phyloP scores from a whole-genome alignment of 257 asterid species.

The Jaltomata sinuosa region DNA sequence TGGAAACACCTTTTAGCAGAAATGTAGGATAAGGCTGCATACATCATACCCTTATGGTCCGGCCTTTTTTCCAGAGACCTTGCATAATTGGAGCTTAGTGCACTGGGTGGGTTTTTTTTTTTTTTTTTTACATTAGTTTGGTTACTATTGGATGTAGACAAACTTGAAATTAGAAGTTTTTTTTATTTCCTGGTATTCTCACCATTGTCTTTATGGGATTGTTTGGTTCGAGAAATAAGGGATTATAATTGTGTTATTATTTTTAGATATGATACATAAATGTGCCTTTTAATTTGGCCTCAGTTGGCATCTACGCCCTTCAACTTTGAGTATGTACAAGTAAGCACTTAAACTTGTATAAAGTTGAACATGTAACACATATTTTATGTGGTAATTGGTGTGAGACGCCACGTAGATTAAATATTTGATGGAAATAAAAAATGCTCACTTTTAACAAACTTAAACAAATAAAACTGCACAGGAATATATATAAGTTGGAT shows the following conservation, averaged over 20 bases:
- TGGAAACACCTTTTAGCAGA: background rate
- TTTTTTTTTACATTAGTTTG: no score
- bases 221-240: background rate
- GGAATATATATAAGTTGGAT: background rate
- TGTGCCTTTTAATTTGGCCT: background rate
- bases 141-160: background rate
- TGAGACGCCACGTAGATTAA: no score
- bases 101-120: accelerated
- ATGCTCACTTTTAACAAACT: background rate
- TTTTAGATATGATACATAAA: no score
- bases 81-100: no score
- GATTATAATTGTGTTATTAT: no score
- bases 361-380: no score
- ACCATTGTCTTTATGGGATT: background rate
- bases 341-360: no score
- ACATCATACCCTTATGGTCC: background rate
- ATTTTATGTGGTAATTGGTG: no score
- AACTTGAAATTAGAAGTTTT: background rate
- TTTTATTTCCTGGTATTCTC: background rate
- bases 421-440: background rate
- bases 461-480: background rate
- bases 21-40: background rate
- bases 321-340: no score
- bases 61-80: background rate
- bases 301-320: no score